phyloP scores from a whole-genome alignment of 306 rosid genomes.

The Trifolium fragiferum region DNA sequence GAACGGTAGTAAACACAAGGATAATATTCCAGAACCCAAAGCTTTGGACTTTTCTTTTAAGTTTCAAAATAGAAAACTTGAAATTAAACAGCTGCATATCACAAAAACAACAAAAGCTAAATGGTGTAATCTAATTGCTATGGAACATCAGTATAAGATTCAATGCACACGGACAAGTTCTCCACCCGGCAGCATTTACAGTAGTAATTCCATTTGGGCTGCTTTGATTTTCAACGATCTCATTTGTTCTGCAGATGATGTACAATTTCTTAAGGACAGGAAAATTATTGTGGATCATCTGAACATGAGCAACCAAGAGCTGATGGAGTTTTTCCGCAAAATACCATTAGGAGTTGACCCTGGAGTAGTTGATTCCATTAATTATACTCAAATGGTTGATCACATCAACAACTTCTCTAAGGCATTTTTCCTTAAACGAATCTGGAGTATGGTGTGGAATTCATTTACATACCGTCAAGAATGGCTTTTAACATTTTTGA shows the following conservation, averaged over 20 bases:
- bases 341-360: not conserved
- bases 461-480: not conserved
- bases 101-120: not conserved
- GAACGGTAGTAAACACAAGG: not conserved
- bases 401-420: not conserved
- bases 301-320: not conserved
- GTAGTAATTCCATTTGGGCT: not conserved
- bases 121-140: constrained; percentile 11
- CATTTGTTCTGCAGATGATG: not conserved
- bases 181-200: too few relatives aligned
- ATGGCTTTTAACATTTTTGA: not conserved
- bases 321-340: not conserved
- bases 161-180: too few relatives aligned
- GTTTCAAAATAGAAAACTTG: not conserved
- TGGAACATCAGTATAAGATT: not conserved
- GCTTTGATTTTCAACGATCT: constrained; percentile 9
- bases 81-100: constrained; percentile 4
- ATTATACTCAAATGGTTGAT: not conserved
- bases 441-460: not conserved
- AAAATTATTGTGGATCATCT: not conserved
- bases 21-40: not conserved
- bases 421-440: too few relatives aligned
- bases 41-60: not conserved
- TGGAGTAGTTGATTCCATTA: not conserved
- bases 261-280: constrained; percentile 8